A percentile compares a stretch with the other conserved stretches of the same genome.
phyloP scores from a whole-genome alignment of 129 eudicot genomes.

The Lactuca saligna region DNA sequence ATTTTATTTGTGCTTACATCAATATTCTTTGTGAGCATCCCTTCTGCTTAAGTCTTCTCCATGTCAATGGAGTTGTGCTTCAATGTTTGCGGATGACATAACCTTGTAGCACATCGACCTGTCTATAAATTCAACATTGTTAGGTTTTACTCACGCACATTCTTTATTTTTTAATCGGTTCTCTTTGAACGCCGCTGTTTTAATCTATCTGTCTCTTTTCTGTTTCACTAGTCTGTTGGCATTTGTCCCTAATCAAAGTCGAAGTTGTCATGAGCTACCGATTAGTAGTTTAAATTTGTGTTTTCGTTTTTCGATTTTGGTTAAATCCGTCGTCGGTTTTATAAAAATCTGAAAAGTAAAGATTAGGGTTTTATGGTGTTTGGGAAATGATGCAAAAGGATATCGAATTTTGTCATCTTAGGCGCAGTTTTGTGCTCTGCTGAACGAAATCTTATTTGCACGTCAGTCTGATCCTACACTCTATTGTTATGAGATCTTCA shows the following conservation, averaged over 20 bases:
- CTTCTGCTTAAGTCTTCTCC: slow-evolving; percentile 36
- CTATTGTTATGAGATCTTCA: not conserved
- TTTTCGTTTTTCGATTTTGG: not conserved
- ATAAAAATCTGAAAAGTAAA: not conserved
- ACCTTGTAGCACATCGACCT: too few relatives aligned
- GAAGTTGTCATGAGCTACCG: too few relatives aligned
- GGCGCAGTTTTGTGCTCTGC: slow-evolving; percentile 1
- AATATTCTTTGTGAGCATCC: slow-evolving; percentile 34
- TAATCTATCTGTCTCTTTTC: too few relatives aligned
- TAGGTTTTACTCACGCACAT: too few relatives aligned
- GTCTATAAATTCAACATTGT: too few relatives aligned
- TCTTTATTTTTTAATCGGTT: too few relatives aligned
- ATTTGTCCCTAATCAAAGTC: too few relatives aligned
- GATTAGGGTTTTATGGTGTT: not conserved
- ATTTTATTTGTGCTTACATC: slow-evolving; percentile 37
- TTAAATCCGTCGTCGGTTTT: not conserved
- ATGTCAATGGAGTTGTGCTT: slow-evolving; percentile 24
- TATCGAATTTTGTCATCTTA: not conserved
- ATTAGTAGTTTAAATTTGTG: too few relatives aligned
- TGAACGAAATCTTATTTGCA: not conserved
- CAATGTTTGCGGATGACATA: slow-evolving; percentile 32
- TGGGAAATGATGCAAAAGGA: not conserved
- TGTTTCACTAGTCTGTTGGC: too few relatives aligned
- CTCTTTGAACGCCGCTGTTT: too few relatives aligned
- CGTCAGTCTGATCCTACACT: slow-evolving; percentile 9